Evolutionary conservation across 176 grass and related monocot species (phyloP).

Genomic region (Phragmites australis): DNA sequence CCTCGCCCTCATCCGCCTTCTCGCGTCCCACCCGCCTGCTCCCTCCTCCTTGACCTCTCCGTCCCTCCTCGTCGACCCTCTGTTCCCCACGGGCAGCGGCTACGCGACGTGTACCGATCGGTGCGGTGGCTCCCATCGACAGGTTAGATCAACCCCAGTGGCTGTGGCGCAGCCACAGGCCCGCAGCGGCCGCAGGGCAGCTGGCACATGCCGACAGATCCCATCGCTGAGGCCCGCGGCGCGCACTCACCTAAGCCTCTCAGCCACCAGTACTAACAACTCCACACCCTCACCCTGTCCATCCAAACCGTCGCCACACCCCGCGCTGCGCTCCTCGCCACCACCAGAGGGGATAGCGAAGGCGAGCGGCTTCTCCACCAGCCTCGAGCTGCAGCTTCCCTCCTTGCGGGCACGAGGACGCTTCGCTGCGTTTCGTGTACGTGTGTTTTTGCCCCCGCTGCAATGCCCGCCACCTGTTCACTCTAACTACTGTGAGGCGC

Average conservation of each 20-base stretch:
- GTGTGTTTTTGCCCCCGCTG: background rate
- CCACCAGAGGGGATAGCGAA: constrained; percentile 38
- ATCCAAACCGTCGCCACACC: constrained; percentile 21
- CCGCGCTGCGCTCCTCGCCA: background rate
- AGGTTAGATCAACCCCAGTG: background rate
- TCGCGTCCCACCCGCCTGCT: constrained; percentile 14
- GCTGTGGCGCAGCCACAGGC: background rate
- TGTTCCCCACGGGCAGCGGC: too few species aligned
- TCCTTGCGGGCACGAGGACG: constrained; percentile 9
- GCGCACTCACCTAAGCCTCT: background rate
- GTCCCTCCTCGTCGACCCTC: constrained; percentile 37
- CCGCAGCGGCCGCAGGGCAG: background rate
- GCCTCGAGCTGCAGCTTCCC: constrained; percentile 23
- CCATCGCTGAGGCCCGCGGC: background rate
- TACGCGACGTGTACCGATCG: background rate
- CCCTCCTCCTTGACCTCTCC: constrained; percentile 37
- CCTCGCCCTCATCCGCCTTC: constrained; percentile 42
- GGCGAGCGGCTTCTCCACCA: constrained; percentile 38
- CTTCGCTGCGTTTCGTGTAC: background rate
- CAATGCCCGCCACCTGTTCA: constrained; percentile 18
- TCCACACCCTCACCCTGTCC: background rate
- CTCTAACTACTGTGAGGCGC: background rate
- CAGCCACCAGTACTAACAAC: background rate
- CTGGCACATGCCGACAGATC: background rate
- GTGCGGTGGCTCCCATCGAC: constrained; percentile 3